These are phyloP conservation scores for Teratosphaeria pseudoeucalypti DNA, from an alignment of 2,329 filamentous ascomycete species.

Conservation along the genomic window DNA sequence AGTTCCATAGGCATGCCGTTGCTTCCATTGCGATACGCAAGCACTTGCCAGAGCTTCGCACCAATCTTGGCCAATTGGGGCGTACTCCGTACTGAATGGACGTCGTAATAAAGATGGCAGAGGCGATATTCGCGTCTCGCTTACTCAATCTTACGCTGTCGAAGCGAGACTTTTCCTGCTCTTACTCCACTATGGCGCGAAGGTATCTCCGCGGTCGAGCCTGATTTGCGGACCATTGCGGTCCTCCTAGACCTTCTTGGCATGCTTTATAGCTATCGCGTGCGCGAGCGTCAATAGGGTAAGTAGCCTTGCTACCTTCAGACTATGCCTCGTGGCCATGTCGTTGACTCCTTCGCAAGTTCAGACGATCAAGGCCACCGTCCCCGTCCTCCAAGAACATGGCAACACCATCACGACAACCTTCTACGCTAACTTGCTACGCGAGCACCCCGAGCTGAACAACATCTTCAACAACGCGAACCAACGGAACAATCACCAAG, in stretches of 20 bases:
- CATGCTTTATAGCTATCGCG: background rate
- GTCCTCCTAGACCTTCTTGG: background rate
- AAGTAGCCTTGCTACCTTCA: background rate
- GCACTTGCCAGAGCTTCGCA: background rate
- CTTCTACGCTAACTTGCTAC: conserved; percentile 62
- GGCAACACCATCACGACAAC: conserved; percentile 58
- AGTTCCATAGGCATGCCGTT: background rate
- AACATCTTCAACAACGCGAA: conserved; percentile 63
- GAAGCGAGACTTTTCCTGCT: background rate
- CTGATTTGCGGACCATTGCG: background rate
- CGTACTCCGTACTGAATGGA: too few species aligned
- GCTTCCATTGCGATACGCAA: background rate
- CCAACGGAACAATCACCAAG: conserved; percentile 58
- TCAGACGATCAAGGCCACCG: conserved; percentile 57
- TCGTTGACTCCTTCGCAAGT: conserved; percentile 36
- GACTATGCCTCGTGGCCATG: background rate
- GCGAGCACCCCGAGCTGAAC: conserved; percentile 54
- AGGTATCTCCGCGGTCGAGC: background rate
- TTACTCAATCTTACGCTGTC: background rate
- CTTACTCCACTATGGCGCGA: background rate
- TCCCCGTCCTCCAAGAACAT: conserved; percentile 57
- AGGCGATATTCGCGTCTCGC: too few species aligned
- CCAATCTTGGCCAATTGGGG: background rate
- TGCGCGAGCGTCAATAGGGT: background rate
- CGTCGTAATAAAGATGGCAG: too few species aligned